Evolutionary conservation across 306 rosid species (phyloP), one percentile per base, ranked within the genome.

Genomic region (Trifolium dubium): DNA sequence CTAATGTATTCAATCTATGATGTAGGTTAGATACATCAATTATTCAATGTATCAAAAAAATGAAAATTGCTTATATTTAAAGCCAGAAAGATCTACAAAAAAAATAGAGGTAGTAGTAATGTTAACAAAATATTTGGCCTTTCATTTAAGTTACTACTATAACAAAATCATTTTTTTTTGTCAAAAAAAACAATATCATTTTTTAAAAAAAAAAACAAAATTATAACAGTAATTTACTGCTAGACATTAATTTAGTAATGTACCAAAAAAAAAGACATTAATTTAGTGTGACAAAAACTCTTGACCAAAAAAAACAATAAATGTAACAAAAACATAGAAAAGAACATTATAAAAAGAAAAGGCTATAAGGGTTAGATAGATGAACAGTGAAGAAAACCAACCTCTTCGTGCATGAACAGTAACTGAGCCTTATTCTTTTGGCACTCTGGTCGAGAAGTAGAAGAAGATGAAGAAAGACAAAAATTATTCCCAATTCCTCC

Each of bases 381-480:
- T 18, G 50, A 69, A 60, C 15, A 59, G 67, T 8, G 29, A 3
- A 59, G 44, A 58, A 34, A 77, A 86, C 97, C 55, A 78, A 94
- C 99, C 99, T 94, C 99, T 13, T 94, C 96, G 39, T 87, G 92
- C 92, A 94, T 92, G 81, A 51, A 85, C 55, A 89, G 86, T 10
- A 94, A 88, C 73, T 92, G 89, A 1, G 96, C 96, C 81, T 86
- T 90, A 61, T 83, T 94, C 64, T 89, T 88, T 54, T 88, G 96
- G 75, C 80, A 86, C 67, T 88, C 92, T 1, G 93, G 93, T 61
- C 85, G 77, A 76, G 85, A 79, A 50, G 32, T 1, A 55, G 63
- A 28, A 28, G 62, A 9, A 23, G 90, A 77, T 64, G 63, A 56
- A 28, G 90, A 77, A 69, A 77, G 85, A 28, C 82, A 73, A 70